Evolutionary conservation across 495 filamentous ascomycete species (phyloP).

Genomic region (Letharia columbiana): DNA sequence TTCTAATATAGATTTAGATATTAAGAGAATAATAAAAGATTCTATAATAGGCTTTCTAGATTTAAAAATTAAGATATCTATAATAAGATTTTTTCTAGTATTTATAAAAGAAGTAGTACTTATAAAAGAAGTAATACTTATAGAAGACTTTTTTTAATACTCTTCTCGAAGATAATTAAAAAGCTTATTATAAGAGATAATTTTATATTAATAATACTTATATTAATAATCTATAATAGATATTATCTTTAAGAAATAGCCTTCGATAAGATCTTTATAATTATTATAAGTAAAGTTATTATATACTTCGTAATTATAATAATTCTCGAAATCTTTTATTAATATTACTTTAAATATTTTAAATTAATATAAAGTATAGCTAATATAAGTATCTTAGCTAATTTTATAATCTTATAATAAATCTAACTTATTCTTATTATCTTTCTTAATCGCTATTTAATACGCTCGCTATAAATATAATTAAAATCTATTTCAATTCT

Average conservation of each 20-base stretch:
- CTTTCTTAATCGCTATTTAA: too few species aligned
- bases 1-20: not conserved
- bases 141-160: not conserved
- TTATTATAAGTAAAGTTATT: not conserved
- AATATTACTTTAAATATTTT: too few species aligned
- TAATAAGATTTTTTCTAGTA: not conserved
- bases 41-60: not conserved
- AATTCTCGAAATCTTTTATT: too few species aligned
- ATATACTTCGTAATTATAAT: too few species aligned
- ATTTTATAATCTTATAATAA: too few species aligned
- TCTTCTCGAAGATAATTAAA: not conserved
- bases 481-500: too few species aligned
- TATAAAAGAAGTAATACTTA: not conserved
- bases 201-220: not conserved
- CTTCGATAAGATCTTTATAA: not conserved
- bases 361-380: too few species aligned
- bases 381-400: too few species aligned
- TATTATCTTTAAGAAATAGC: not conserved
- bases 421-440: too few species aligned
- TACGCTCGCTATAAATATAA: too few species aligned
- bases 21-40: not conserved
- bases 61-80: not conserved
- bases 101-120: too few species aligned
- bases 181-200: slow-evolving; percentile 2
- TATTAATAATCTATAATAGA: not conserved